Conservation (phyloP, 495 filamentous ascomycete species). For the Penicillium steckii region DNA sequence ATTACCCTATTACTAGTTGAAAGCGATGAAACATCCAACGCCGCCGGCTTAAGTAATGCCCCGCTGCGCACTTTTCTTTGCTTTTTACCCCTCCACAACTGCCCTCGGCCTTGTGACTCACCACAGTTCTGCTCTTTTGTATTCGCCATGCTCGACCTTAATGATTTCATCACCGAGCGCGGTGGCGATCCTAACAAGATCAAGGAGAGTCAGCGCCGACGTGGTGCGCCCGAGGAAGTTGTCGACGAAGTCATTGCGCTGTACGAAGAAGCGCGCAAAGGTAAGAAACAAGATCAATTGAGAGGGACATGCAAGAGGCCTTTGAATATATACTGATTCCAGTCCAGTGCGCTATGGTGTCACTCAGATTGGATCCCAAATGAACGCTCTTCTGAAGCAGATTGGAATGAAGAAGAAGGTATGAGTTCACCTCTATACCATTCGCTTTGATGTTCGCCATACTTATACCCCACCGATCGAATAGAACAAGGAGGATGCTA, state of each 20-base stretch:
- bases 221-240: constrained; percentile 72
- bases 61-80: constrained; percentile 18
- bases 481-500: constrained; percentile 81
- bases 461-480: background rate
- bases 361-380: constrained; percentile 73
- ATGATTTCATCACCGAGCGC: constrained; percentile 79
- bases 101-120: constrained; percentile 17
- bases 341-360: constrained; percentile 61
- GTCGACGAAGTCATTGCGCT: constrained; percentile 89
- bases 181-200: constrained; percentile 88
- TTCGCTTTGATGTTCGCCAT: background rate
- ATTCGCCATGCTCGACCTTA: constrained; percentile 69
- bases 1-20: too few relatives aligned
- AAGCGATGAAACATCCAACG: background rate
- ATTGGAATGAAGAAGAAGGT: constrained; percentile 93
- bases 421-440: constrained; percentile 5
- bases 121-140: background rate
- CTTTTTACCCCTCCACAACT: constrained; percentile 30
- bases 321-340: background rate
- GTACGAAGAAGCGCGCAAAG: constrained; percentile 82
- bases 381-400: constrained; percentile 85
- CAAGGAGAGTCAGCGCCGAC: constrained; percentile 80
- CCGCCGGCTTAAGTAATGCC: constrained; percentile 23
- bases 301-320: too few relatives aligned
- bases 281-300: too few relatives aligned